Conservation (phyloP, 2,329 filamentous ascomycete genomes). For the Cucurbitaria berberidis region DNA sequence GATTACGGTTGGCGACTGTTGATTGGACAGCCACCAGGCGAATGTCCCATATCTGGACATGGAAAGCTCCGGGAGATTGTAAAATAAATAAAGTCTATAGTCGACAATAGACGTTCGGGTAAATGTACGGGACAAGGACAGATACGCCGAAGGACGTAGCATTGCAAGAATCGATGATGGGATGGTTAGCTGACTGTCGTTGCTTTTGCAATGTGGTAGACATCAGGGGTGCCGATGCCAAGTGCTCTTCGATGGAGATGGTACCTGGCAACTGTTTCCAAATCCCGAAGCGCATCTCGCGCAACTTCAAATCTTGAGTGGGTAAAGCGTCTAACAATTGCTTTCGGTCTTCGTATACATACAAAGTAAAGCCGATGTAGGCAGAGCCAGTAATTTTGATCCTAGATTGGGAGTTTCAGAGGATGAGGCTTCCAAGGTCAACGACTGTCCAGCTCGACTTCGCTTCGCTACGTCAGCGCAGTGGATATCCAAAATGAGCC, state of each 20-base stretch:
- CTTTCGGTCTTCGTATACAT: not conserved
- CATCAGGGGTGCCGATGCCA: too few relatives aligned
- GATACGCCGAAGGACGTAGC: not conserved
- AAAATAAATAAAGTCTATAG: not conserved
- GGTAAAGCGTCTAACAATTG: not conserved
- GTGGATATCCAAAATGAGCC: not conserved
- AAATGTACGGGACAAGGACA: not conserved
- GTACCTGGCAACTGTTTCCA: too few relatives aligned
- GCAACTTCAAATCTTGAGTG: not conserved
- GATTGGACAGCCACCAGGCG: not conserved
- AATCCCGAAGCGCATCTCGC: too few relatives aligned
- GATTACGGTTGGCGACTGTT: not conserved
- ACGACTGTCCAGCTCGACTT: not conserved
- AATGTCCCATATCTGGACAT: not conserved
- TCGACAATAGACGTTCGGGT: not conserved
- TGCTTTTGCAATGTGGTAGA: not conserved
- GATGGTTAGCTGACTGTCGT: not conserved
- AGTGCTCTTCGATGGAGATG: too few relatives aligned
- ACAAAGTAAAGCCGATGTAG: not conserved
- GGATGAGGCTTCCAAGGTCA: not conserved
- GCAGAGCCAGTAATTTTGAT: not conserved
- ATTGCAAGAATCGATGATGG: not conserved
- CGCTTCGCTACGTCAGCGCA: not conserved
- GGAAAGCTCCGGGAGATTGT: too few relatives aligned
- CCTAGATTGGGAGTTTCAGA: not conserved